Percentiles rank a stretch among this genome's conserved stretches.
phyloP scores from a whole-genome alignment of 2,329 filamentous ascomycete genomes.

The Penicillium palitans region DNA sequence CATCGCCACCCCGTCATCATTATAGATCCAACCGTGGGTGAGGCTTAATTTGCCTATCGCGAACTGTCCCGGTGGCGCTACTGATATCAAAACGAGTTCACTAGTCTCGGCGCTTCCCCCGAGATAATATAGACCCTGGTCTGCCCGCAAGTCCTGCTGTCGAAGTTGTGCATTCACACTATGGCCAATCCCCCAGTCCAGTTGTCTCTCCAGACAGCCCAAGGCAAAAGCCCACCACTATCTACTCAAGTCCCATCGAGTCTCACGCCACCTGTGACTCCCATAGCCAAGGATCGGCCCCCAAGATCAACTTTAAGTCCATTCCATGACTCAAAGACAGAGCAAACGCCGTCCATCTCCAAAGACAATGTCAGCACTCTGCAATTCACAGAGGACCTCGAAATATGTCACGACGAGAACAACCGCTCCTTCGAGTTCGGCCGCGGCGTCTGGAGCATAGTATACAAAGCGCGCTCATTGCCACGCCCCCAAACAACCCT shows the following conservation, averaged over 20 bases:
- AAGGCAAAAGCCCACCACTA: constrained; percentile 8
- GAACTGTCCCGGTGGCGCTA: constrained; percentile 18
- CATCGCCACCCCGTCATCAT: neutral
- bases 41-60: constrained; percentile 4
- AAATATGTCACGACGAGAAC: constrained; percentile 31
- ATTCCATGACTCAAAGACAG: constrained; percentile 3
- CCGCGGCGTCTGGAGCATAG: constrained; percentile 50
- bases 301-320: constrained; percentile 7
- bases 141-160: neutral
- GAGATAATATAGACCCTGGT: constrained; percentile 1
- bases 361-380: constrained; percentile 14
- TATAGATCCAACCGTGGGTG: constrained; percentile 3
- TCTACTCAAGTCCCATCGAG: constrained; percentile 19
- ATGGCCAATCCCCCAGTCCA: constrained; percentile 23
- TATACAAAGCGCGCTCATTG: constrained; percentile 44
- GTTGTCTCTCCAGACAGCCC: constrained; percentile 31
- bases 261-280: constrained; percentile 41
- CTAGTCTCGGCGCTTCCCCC: neutral
- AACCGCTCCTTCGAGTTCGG: constrained; percentile 43
- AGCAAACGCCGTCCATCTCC: constrained; percentile 2
- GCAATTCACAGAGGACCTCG: constrained; percentile 37
- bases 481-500: constrained; percentile 9
- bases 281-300: constrained; percentile 26
- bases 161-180: neutral
- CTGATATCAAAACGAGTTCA: constrained; percentile 13